Evolutionary conservation across 1,284 basidiomycete genomes (phyloP).

Genomic region (Fereydounia khargensis): DNA sequence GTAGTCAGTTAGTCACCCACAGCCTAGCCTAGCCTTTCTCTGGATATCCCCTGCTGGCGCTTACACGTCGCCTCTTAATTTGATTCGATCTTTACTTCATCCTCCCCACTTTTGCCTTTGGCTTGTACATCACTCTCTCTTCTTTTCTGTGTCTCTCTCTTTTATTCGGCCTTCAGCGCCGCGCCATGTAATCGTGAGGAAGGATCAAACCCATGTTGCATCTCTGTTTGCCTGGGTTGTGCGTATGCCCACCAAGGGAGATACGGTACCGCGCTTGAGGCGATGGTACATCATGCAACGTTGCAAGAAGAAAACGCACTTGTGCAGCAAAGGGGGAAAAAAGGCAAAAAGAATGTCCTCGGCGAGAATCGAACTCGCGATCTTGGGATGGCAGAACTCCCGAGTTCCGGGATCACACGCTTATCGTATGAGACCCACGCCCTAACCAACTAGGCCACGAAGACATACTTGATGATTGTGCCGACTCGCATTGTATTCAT

Average conservation of each 20-base stretch:
- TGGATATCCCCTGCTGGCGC: neutral
- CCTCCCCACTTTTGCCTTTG: neutral
- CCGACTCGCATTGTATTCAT: too few species aligned
- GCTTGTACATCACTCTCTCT: neutral
- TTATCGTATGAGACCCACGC: constrained; percentile 31
- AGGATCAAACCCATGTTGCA: too few species aligned
- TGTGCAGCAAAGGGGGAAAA: neutral
- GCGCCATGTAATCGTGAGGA: too few species aligned
- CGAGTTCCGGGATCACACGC: constrained; percentile 13
- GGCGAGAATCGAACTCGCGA: constrained; percentile 37
- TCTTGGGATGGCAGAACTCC: constrained; percentile 25
- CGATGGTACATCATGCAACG: too few species aligned
- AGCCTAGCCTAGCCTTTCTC: neutral
- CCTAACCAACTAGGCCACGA: constrained; percentile 37
- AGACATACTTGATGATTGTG: too few species aligned
- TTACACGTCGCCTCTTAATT: neutral
- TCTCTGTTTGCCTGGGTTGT: too few species aligned
- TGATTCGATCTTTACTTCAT: neutral
- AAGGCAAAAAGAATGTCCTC: constrained; percentile 12
- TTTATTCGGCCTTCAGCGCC: neutral
- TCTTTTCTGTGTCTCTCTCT: neutral
- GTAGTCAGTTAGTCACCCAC: neutral
- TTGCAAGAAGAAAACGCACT: too few species aligned
- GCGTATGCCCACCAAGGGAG: too few species aligned
- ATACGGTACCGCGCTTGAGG: too few species aligned